These are phyloP conservation scores for Neurospora sp. DNA, from an alignment of 495 filamentous ascomycete genomes.

Conservation along the genomic window DNA sequence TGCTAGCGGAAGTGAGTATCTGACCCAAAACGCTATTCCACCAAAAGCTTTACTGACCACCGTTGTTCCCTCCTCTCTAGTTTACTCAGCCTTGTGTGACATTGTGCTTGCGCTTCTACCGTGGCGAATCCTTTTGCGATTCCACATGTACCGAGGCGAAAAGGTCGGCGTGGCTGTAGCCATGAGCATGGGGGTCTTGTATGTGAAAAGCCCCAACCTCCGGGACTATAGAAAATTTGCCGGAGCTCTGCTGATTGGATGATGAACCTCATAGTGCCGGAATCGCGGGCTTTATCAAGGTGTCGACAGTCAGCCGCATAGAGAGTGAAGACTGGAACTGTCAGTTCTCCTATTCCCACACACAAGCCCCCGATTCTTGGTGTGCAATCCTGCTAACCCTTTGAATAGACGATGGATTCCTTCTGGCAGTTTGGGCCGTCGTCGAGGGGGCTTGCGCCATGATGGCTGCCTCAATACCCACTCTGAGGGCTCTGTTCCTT, in stretches of 20 bases:
- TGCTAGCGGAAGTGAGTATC: not conserved
- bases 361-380: not conserved
- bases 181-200: conserved; percentile 25
- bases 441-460: conserved; percentile 26
- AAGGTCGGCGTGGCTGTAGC: conserved; percentile 21
- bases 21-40: not conserved
- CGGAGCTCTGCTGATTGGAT: not conserved
- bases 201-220: not conserved
- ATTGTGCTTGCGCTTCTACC: conserved; percentile 17
- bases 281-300: not conserved
- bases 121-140: conserved; percentile 16
- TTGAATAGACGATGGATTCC: conserved; percentile 17
- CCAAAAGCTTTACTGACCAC: not conserved
- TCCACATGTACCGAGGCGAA: conserved; percentile 20
- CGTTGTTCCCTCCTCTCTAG: conserved; percentile 2
- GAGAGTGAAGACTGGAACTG: not conserved
- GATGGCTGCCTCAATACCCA: conserved; percentile 28
- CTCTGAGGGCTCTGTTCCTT: conserved; percentile 17
- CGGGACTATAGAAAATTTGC: not conserved
- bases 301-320: not conserved
- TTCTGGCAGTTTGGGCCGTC: conserved; percentile 21
- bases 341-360: not conserved
- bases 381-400: not conserved
- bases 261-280: not conserved
- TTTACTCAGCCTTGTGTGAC: conserved; percentile 17